Conservation (phyloP, 129 eudicot species). For the Heracleum sosnowskyi region DNA sequence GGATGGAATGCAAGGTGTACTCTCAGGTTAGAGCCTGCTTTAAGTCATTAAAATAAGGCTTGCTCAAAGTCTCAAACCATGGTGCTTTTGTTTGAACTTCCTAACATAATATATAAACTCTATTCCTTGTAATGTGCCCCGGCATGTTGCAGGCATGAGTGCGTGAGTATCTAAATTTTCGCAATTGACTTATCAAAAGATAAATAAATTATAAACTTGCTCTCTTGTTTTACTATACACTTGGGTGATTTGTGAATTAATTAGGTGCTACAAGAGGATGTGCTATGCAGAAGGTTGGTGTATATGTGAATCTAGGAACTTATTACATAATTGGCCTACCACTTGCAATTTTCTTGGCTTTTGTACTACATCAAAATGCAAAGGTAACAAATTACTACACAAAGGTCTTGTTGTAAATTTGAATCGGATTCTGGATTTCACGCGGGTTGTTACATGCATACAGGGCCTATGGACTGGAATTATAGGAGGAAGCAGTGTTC, state of each 20-base stretch:
- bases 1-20: not conserved
- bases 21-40: slow-evolving; percentile 25
- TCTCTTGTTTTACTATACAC: too few relatives aligned
- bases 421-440: not conserved
- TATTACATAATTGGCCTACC: slow-evolving; percentile 17
- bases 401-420: not conserved
- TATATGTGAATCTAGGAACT: slow-evolving; percentile 43
- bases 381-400: slow-evolving; percentile 15
- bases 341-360: slow-evolving; percentile 19
- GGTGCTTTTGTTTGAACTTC: too few relatives aligned
- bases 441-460: not conserved
- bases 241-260: not conserved
- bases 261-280: slow-evolving; percentile 56
- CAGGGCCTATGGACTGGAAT: slow-evolving; percentile 49
- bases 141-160: too few relatives aligned
- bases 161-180: not conserved
- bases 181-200: too few relatives aligned
- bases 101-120: too few relatives aligned
- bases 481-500: slow-evolving; percentile 33
- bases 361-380: slow-evolving; percentile 32
- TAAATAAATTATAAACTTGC: too few relatives aligned
- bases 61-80: too few relatives aligned
- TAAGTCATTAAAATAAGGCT: too few relatives aligned
- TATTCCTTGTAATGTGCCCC: too few relatives aligned
- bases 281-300: slow-evolving; percentile 52